Evolutionary conservation across 2,329 filamentous ascomycete species (phyloP).

Genomic region (Apiospora phragmitis): DNA sequence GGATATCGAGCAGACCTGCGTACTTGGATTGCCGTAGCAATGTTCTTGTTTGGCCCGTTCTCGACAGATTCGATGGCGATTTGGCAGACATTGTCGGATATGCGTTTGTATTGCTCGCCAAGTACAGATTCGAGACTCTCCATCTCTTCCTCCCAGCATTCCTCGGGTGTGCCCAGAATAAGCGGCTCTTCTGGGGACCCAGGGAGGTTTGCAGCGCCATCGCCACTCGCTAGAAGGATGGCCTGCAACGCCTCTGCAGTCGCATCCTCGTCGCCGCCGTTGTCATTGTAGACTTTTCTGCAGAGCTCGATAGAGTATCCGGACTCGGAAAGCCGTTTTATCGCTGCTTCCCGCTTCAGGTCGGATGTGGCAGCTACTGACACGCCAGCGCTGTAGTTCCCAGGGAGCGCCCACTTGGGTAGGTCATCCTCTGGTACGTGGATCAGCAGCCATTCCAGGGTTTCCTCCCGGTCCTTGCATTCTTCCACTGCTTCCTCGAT

Average conservation of each 20-base stretch:
- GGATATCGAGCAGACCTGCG: slow-evolving; percentile 77
- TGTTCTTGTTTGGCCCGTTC: slow-evolving; percentile 48
- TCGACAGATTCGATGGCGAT: slow-evolving; percentile 63
- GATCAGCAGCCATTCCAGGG: slow-evolving; percentile 92
- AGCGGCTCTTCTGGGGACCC: slow-evolving; percentile 44
- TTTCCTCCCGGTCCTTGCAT: slow-evolving; percentile 90
- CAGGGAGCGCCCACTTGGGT: slow-evolving; percentile 88
- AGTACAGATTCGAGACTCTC: slow-evolving; percentile 83
- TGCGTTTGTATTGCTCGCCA: slow-evolving; percentile 66
- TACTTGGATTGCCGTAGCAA: slow-evolving; percentile 63
- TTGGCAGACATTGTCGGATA: slow-evolving; percentile 65
- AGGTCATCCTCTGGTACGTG: slow-evolving; percentile 97
- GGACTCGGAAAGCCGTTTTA: slow-evolving; percentile 77
- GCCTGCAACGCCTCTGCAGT: slow-evolving; percentile 80
- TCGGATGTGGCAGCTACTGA: slow-evolving; percentile 77
- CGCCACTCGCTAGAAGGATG: slow-evolving; percentile 57
- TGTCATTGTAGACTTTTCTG: slow-evolving; percentile 71
- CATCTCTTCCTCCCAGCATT: slow-evolving; percentile 84
- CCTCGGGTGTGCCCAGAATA: slow-evolving; percentile 53
- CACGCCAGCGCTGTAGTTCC: slow-evolving; percentile 87
- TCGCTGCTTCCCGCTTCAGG: slow-evolving; percentile 75
- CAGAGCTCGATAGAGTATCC: slow-evolving; percentile 88
- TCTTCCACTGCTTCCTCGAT: slow-evolving; percentile 83
- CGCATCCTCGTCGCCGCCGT: slow-evolving; percentile 69
- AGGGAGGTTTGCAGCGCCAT: slow-evolving; percentile 24